Evolutionary conservation across 805 yeast species (phyloP).

Genomic region (Yarrowia phangngaensis): DNA sequence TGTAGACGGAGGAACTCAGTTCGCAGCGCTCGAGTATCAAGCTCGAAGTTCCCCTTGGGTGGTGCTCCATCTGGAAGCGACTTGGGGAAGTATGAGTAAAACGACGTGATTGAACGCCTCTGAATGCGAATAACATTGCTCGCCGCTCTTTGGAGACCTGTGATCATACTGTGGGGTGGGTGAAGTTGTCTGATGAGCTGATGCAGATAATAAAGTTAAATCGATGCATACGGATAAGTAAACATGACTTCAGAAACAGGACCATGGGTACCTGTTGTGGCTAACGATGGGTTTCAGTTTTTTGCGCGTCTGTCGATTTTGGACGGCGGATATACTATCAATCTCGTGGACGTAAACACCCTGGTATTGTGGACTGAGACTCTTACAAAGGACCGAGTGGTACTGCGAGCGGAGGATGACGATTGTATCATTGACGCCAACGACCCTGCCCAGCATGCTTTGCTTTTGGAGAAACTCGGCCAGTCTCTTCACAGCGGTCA

Average conservation of each 20-base stretch:
- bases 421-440: constrained; percentile 25
- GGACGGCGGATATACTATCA: constrained; percentile 2
- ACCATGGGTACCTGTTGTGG: constrained; percentile 7
- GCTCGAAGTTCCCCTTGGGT: constrained; percentile 53
- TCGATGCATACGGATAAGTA: too few species aligned
- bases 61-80: constrained; percentile 67
- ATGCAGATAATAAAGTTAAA: too few species aligned
- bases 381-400: constrained; percentile 7
- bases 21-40: constrained; percentile 56
- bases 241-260: too few species aligned
- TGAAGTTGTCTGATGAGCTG: constrained; percentile 9
- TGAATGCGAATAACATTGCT: not conserved
- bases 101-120: constrained; percentile 33
- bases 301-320: not conserved
- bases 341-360: constrained; percentile 1
- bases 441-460: constrained; percentile 7
- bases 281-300: constrained; percentile 2
- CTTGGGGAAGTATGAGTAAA: constrained; percentile 67
- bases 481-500: constrained; percentile 2
- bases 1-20: constrained; percentile 74
- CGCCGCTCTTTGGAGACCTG: constrained; percentile 4
- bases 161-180: not conserved
- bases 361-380: constrained; percentile 4
- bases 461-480: constrained; percentile 5
- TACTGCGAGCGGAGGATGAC: constrained; percentile 21